Base-by-base conservation (phyloP, 208 protist genomes). In the Leishmania mexicana region DNA sequence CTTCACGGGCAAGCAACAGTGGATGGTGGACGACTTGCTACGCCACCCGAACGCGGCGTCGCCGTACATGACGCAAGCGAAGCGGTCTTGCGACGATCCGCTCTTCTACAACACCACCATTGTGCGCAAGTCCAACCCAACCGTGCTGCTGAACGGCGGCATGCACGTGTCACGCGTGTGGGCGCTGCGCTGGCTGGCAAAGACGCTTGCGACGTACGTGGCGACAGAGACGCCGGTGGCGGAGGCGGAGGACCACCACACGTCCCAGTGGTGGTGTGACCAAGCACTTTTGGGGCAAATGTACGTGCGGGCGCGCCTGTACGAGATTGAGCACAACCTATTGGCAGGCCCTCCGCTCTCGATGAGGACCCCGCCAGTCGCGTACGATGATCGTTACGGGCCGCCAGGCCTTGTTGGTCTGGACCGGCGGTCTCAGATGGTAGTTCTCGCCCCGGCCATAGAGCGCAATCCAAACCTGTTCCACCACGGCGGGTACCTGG, bases 131-230 rank as follows among this genome's bases (percentile, higher is more conserved):
- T 47, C 80, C 1, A 86, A 81, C 80, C 68, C 82, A 10, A 78
- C 71, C n/a, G 71, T 53, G 4, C 40, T 86, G 45, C 71, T 88
- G 42, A 88, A 85, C 70, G 79, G 81, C 42, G 85, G 85, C 57
- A 76, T 84, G 75, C 73, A 86, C 57, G 71, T 88, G 17, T 79
- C 85, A 45, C 85, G 85, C 10, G 85, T 86, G 75, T 88, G 85
- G 85, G 85, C 76, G 38, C 78, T 86, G 58, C 76, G 80, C 67
- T 40, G 64, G 47, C 65, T 88, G 53, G 79, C 75, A 28, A 40
- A 62, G n/a, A 42, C 78, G 1, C 38, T 88, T 17, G 72, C 70
- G 54, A 38, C 45, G 40, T 88, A 83, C 81, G 11, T 64, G 45
- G 72, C n/a, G 57, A 54, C 45, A 35, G 81, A 88, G 42, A 74